Percentiles rank a stretch among this genome's conserved stretches.
These are phyloP conservation scores for Boletus albobrunnescens DNA, from an alignment of 1,284 basidiomycete species.

Conservation along the genomic window DNA sequence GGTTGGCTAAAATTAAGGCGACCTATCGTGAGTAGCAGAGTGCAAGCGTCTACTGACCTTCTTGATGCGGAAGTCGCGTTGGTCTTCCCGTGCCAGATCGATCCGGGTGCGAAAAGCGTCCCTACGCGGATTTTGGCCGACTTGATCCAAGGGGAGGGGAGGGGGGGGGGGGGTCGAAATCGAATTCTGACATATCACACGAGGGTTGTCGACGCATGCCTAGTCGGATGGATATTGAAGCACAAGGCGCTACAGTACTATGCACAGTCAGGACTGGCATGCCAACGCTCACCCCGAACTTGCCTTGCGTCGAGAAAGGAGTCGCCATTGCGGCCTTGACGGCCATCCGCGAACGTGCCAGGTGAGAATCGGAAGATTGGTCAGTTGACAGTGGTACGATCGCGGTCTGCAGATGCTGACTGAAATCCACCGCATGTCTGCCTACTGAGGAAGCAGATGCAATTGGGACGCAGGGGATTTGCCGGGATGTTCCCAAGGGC, in stretches of 20 bases:
- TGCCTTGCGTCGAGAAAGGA: slow-evolving; percentile 7
- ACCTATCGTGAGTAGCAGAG: slow-evolving; percentile 29
- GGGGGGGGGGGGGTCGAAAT: slow-evolving; percentile 7
- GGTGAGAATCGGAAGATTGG: slow-evolving; percentile 20
- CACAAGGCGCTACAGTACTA: too few species aligned
- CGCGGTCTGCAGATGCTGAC: slow-evolving; percentile 1
- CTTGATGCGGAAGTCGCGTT: slow-evolving; percentile 26
- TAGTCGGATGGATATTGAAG: not conserved
- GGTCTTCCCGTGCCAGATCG: slow-evolving; percentile 18
- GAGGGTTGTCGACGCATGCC: slow-evolving; percentile 1
- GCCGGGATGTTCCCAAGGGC: slow-evolving; percentile 26
- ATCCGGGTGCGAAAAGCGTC: slow-evolving; percentile 21
- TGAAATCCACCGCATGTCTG: slow-evolving; percentile 1
- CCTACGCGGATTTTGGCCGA: slow-evolving; percentile 9
- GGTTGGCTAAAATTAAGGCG: slow-evolving; percentile 28
- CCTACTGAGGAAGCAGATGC: slow-evolving; percentile 1
- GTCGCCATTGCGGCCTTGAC: slow-evolving; percentile 17
- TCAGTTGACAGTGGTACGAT: not conserved
- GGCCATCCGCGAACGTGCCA: slow-evolving; percentile 9
- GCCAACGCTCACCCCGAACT: slow-evolving; percentile 1
- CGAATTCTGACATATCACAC: slow-evolving; percentile 5
- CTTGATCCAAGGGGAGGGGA: too few species aligned
- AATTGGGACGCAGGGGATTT: slow-evolving; percentile 17
- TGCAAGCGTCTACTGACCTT: slow-evolving; percentile 17
- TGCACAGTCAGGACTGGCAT: not conserved